These are phyloP conservation scores for Raphanus hybrid DNA, from an alignment of 441 rosid species.

Conservation along the genomic window DNA sequence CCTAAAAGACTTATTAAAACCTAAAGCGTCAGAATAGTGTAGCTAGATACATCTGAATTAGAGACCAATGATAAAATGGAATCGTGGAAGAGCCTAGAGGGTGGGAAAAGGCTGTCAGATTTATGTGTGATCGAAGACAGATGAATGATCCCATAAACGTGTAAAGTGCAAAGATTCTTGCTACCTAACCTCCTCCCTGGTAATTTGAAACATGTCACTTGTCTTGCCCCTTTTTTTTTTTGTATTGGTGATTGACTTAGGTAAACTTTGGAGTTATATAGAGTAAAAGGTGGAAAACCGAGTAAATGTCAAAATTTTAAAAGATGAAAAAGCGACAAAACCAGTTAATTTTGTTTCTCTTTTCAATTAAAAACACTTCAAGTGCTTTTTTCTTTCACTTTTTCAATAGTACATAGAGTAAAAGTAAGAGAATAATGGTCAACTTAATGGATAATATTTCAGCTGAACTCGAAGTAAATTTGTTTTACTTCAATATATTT, in stretches of 20 bases:
- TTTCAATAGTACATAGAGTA: no score
- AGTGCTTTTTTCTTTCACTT: no score
- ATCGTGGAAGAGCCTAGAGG: neutral
- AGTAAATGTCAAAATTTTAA: no score
- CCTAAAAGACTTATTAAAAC: neutral
- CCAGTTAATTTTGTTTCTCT: no score
- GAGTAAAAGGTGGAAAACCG: no score
- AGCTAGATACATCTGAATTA: neutral
- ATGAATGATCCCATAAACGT: neutral
- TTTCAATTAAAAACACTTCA: no score
- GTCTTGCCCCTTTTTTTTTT: neutral
- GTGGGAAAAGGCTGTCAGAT: neutral
- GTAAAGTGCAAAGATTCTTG: neutral
- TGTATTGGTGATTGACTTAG: neutral
- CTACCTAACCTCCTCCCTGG: neutral
- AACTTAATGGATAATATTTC: no score
- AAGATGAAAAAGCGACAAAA: no score
- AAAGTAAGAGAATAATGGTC: no score
- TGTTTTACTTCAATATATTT: no score
- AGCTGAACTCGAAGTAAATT: no score
- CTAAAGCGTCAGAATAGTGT: neutral
- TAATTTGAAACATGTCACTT: neutral
- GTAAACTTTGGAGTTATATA: no score
- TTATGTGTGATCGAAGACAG: neutral
- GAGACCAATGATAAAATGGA: neutral